Conservation (phyloP, 306 rosid species). For the Cercis canadensis region DNA sequence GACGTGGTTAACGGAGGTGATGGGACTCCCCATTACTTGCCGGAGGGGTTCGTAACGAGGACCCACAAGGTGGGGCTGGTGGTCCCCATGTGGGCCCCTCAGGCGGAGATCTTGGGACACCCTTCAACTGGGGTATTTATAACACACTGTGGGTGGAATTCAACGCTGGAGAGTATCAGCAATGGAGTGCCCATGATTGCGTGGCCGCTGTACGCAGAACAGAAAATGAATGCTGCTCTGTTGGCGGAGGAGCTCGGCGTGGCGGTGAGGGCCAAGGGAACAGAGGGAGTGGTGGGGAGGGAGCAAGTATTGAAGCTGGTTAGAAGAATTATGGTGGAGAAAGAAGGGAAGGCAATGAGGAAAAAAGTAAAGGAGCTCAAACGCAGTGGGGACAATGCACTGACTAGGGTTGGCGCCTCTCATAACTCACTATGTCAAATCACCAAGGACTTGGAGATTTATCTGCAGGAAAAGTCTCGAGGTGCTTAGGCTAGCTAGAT, state of each 20-base stretch:
- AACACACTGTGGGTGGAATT: slow-evolving; percentile 59
- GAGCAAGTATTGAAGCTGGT: slow-evolving; percentile 23
- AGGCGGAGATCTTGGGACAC: slow-evolving; percentile 54
- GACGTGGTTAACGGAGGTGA: not conserved
- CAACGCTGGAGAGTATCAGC: slow-evolving; percentile 54
- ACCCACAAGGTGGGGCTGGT: slow-evolving; percentile 39
- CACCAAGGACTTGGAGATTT: slow-evolving; percentile 9
- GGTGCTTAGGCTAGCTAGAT: not conserved
- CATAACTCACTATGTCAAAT: slow-evolving; percentile 33
- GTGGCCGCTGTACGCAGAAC: slow-evolving; percentile 80
- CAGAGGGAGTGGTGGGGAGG: slow-evolving; percentile 38
- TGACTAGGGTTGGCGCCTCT: slow-evolving; percentile 45
- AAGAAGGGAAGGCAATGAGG: not conserved
- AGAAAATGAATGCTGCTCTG: slow-evolving; percentile 58
- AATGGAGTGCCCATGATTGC: slow-evolving; percentile 61
- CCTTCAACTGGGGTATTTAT: slow-evolving; percentile 56
- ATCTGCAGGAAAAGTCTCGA: not conserved
- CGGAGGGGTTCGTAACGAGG: slow-evolving; percentile 54
- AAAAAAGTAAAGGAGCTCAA: too few species aligned
- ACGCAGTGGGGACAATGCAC: slow-evolving; percentile 36
- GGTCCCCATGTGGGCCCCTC: slow-evolving; percentile 62
- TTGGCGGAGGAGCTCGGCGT: slow-evolving; percentile 55
- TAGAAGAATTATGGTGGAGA: slow-evolving; percentile 15
- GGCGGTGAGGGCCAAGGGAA: slow-evolving; percentile 38
- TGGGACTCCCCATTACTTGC: slow-evolving; percentile 33